A percentile compares a stretch with the other conserved stretches of the same genome.
Evolutionary conservation across 305 asterid species (phyloP).

Genomic region (Fraxinus floribunda): DNA sequence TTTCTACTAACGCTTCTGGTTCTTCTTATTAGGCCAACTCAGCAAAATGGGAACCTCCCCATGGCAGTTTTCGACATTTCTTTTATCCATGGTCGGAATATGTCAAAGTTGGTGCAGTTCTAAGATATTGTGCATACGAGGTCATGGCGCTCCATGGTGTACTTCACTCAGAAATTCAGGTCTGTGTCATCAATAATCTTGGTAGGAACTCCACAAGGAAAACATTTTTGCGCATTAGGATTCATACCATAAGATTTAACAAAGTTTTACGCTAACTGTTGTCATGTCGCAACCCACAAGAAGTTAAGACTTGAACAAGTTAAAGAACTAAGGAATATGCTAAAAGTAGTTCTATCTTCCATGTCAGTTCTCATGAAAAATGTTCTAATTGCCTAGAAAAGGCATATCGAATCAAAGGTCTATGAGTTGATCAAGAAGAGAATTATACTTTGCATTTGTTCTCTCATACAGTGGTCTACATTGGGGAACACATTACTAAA

Average conservation of each 20-base stretch:
- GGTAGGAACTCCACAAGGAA: not conserved
- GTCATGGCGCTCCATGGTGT: conserved; percentile 81
- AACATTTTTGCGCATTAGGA: not conserved
- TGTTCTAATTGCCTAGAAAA: not conserved
- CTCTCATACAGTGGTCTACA: conserved; percentile 4
- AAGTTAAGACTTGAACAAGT: not conserved
- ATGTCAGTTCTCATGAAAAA: not conserved
- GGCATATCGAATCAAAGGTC: not conserved
- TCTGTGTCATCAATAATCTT: not conserved
- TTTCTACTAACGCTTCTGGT: not conserved
- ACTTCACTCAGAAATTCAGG: conserved; percentile 76
- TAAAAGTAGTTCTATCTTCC: not conserved
- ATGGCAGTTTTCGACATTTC: conserved; percentile 57
- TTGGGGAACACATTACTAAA: conserved; percentile 1
- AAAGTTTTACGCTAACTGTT: not conserved
- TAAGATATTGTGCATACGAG: conserved; percentile 62
- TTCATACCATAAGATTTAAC: not conserved
- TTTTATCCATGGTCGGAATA: conserved; percentile 72
- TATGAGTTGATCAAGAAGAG: conserved; percentile 12
- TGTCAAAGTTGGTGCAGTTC: conserved; percentile 64
- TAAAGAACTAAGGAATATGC: conserved; percentile 7
- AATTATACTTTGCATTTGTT: conserved; percentile 16
- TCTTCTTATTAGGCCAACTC: conserved; percentile 46
- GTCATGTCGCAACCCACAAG: not conserved
- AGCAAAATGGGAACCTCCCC: conserved; percentile 90